Conservation (phyloP, 345 rosid genomes). For the Citrus maxima region DNA sequence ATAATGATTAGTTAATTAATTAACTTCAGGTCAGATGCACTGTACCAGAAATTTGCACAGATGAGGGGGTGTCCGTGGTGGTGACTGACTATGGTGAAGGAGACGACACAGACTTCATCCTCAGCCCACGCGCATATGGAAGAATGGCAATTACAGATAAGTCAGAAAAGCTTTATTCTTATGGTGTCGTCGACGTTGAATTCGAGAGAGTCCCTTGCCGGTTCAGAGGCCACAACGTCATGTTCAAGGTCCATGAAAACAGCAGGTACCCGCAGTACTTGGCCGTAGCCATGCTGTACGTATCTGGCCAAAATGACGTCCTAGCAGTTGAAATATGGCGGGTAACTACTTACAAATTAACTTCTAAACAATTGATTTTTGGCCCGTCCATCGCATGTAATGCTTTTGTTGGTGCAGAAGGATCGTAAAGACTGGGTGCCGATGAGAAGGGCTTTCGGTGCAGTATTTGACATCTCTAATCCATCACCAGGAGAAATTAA, state of each 20-base stretch:
- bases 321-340: slow-evolving; percentile 54
- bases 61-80: slow-evolving; percentile 59
- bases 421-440: slow-evolving; percentile 35
- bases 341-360: slow-evolving; percentile 27
- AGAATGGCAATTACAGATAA: slow-evolving; percentile 42
- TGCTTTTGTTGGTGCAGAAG: too few species aligned
- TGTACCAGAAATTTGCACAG: slow-evolving; percentile 50
- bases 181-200: slow-evolving; percentile 80
- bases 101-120: slow-evolving; percentile 73
- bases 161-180: slow-evolving; percentile 40
- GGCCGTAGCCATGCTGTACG: slow-evolving; percentile 53
- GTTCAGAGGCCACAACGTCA: slow-evolving; percentile 41
- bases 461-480: slow-evolving; percentile 56
- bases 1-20: background rate
- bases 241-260: slow-evolving; percentile 62
- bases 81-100: slow-evolving; percentile 92
- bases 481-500: slow-evolving; percentile 53
- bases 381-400: too few species aligned
- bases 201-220: slow-evolving; percentile 64
- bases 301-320: slow-evolving; percentile 56
- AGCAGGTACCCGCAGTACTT: slow-evolving; percentile 67
- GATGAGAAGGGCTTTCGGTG: slow-evolving; percentile 76
- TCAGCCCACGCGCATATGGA: slow-evolving; percentile 62
- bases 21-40: slow-evolving; percentile 68
- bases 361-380: too few species aligned